Conservation (phyloP, 1,284 basidiomycete species). For the Irpex rosettiformis region DNA sequence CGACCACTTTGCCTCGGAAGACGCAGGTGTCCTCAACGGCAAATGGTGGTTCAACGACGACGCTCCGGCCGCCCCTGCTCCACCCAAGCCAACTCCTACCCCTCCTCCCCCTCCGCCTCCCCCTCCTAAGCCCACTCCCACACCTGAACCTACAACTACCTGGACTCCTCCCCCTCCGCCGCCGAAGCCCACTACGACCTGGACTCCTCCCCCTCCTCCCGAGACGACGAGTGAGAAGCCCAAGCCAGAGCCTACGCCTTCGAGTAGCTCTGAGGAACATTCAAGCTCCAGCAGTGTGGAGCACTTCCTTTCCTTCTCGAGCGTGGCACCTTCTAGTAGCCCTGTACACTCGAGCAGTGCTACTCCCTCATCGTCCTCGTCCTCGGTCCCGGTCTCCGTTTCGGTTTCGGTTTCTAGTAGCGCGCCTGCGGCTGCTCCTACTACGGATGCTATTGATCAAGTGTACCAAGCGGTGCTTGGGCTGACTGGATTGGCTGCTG, state of each 20-base stretch:
- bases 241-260: neutral
- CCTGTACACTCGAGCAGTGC: neutral
- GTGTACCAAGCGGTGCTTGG: conserved; percentile 10
- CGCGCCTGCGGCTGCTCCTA: neutral
- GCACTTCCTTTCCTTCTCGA: neutral
- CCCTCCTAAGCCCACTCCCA: neutral
- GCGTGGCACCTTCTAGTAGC: neutral
- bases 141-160: neutral
- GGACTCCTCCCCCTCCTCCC: neutral
- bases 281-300: neutral
- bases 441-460: neutral
- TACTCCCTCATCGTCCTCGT: neutral
- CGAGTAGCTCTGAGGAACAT: neutral
- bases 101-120: conserved; percentile 10
- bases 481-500: conserved; percentile 8
- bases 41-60: conserved; percentile 46
- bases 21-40: conserved; percentile 53
- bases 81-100: conserved; percentile 20
- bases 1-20: conserved; percentile 45
- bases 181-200: neutral
- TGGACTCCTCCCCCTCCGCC: neutral
- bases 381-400: too few relatives aligned
- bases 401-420: neutral
- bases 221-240: conserved; percentile 1
- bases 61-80: conserved; percentile 6